Evolutionary conservation across 2,329 filamentous ascomycete species (phyloP).

Genomic region (Aspergillus brunneoviolaceus): DNA sequence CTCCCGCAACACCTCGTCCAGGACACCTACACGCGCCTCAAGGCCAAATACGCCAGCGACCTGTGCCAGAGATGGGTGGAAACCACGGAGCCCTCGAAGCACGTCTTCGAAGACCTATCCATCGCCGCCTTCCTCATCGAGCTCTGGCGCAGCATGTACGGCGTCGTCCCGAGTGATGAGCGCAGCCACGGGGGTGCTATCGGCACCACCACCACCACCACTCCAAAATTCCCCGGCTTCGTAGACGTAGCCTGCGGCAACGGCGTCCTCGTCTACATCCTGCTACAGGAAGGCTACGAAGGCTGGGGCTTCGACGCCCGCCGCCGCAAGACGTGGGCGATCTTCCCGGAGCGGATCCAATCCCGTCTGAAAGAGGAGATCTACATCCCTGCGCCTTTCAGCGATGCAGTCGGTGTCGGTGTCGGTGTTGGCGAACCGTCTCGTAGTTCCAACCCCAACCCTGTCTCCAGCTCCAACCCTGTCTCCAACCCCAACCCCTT

Average conservation of each 20-base stretch:
- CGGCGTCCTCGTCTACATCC: slow-evolving; percentile 80
- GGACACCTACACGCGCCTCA: slow-evolving; percentile 76
- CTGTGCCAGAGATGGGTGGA: slow-evolving; percentile 81
- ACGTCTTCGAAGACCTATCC: slow-evolving; percentile 90
- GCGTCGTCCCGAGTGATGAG: slow-evolving; percentile 25
- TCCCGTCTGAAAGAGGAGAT: slow-evolving; percentile 58
- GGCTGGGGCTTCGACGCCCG: slow-evolving; percentile 94
- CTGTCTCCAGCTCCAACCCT: neutral
- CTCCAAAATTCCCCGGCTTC: slow-evolving; percentile 72
- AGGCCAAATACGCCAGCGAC: slow-evolving; percentile 70
- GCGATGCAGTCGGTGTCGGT: slow-evolving; percentile 22
- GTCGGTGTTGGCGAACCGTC: no score
- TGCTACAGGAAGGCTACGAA: slow-evolving; percentile 74
- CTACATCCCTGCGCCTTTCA: slow-evolving; percentile 57
- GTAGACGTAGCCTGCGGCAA: slow-evolving; percentile 97
- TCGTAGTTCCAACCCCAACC: no score
- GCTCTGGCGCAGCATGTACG: slow-evolving; percentile 84
- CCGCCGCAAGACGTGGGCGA: slow-evolving; percentile 78
- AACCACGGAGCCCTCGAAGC: slow-evolving; percentile 81
- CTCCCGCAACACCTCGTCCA: slow-evolving; percentile 76
- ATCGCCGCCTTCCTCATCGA: slow-evolving; percentile 93
- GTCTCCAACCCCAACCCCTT: neutral
- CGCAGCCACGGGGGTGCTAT: neutral
- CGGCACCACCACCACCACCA: slow-evolving; percentile 8
- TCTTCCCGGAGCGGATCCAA: slow-evolving; percentile 58